These are phyloP conservation scores for Hypomontagnella monticulosa DNA, from an alignment of 495 filamentous ascomycete genomes.

Conservation along the genomic window DNA sequence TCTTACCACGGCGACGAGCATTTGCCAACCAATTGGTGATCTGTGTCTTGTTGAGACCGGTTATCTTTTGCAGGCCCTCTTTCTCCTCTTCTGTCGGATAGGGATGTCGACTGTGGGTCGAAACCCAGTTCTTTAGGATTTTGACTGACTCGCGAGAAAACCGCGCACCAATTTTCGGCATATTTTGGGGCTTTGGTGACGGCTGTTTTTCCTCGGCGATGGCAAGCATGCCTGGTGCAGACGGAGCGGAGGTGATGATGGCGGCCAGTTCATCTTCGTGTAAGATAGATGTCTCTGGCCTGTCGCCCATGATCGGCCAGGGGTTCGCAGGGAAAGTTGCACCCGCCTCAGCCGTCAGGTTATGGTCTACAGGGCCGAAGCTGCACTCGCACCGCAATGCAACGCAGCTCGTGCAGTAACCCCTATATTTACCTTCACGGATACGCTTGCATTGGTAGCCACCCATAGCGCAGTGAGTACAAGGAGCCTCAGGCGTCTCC, in stretches of 20 bases:
- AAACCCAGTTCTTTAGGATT: slow-evolving; percentile 80
- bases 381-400: slow-evolving; percentile 79
- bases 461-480: slow-evolving; percentile 74
- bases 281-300: slow-evolving; percentile 52
- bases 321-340: slow-evolving; percentile 54
- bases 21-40: slow-evolving; percentile 91
- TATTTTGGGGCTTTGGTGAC: slow-evolving; percentile 28
- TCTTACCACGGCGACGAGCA: slow-evolving; percentile 79
- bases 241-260: slow-evolving; percentile 53
- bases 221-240: slow-evolving; percentile 59
- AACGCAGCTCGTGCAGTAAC: slow-evolving; percentile 80
- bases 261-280: slow-evolving; percentile 60
- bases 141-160: slow-evolving; percentile 78
- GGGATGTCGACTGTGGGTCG: slow-evolving; percentile 76
- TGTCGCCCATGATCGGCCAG: slow-evolving; percentile 58
- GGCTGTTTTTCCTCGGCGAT: slow-evolving; percentile 50
- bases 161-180: slow-evolving; percentile 64
- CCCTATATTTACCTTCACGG: slow-evolving; percentile 71
- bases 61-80: slow-evolving; percentile 73
- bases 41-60: slow-evolving; percentile 78
- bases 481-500: slow-evolving; percentile 61
- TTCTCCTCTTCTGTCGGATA: slow-evolving; percentile 87
- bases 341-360: slow-evolving; percentile 35
- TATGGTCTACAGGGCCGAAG: slow-evolving; percentile 57
- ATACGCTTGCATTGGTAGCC: slow-evolving; percentile 80